Base-by-base conservation (phyloP, 257 asterid species). In the Nicotiana tabacum region DNA sequence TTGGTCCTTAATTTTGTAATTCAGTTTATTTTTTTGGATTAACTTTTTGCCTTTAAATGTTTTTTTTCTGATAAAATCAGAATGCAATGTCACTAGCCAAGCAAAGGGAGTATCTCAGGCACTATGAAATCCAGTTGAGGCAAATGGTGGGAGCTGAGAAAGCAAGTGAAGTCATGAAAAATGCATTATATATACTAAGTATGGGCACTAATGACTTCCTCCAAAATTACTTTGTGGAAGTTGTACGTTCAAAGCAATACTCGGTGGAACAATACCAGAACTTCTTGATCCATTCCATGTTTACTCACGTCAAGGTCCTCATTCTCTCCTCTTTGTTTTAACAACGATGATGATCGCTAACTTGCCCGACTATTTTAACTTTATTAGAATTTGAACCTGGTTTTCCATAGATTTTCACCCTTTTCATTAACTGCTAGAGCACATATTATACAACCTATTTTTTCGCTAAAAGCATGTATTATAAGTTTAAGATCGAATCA, bases 131-230 rank as follows among this genome's bases (percentile, higher is more conserved):
- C 83, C 90, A 84, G 33, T 83, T 89, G 9, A 67, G 83, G n/a
- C 69, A 81, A 74, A 33, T 90, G 35, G 85, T 88, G 7, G 94
- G 94, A 84, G 81, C 33, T 39, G 65, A 82, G 74, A 67, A 69
- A 72, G 83, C 94, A 18, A 83, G 85, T 39, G 60, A 83, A 18
- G 65, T 79, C 2, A 66, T 91, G 16, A 61, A 30, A 33, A 85
- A 86, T 68, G 92, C 93, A n/a, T n/a, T 88, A 9, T 81, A 84
- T 76, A 33, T 88, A 0, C 5, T 87, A n/a, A 91, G 94, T 76
- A 88, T 91, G 84, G 92, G 93, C 1, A 84, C 91, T 1, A 88
- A 91, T 81, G 94, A 91, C 66, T 91, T 90, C 53, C 80, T 91
- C 58, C 87, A 78, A 55, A 91, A 88, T 81, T 89, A 91, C 86